A percentile compares a stretch with the other conserved stretches of the same genome.
Conservation (phyloP, 1,284 basidiomycete species). For the Ceratobasidium sp. region DNA sequence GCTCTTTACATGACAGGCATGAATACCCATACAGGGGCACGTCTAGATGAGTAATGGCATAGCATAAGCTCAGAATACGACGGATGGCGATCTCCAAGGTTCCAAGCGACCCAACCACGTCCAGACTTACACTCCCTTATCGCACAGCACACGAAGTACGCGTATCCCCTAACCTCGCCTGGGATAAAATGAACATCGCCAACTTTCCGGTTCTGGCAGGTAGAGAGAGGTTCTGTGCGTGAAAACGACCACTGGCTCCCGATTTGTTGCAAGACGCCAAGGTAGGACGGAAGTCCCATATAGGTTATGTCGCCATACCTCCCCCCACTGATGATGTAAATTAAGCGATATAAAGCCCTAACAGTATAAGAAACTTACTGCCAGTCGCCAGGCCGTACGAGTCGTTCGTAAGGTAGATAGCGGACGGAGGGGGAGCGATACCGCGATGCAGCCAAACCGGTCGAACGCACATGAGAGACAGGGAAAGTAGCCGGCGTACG, state of each 20-base stretch:
- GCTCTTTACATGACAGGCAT: too few species aligned
- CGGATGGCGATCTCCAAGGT: background rate
- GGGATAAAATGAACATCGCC: background rate
- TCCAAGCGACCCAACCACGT: background rate
- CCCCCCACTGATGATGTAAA: background rate
- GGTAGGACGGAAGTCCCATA: background rate
- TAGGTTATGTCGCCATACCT: background rate
- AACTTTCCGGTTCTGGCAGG: background rate
- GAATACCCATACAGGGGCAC: background rate
- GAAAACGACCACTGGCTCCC: slow-evolving; percentile 6
- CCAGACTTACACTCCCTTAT: background rate
- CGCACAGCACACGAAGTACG: background rate
- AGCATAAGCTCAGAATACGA: background rate
- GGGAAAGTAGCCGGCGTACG: background rate
- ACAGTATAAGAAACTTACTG: background rate
- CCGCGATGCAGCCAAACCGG: background rate
- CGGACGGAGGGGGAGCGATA: background rate
- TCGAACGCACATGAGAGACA: background rate
- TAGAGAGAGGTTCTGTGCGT: background rate
- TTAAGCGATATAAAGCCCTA: background rate
- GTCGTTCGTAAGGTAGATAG: background rate
- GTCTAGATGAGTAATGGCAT: background rate
- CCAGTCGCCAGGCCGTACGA: background rate
- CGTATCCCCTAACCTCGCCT: background rate
- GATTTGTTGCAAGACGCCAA: background rate